Evolutionary conservation across 2,329 filamentous ascomycete genomes (phyloP).

Genomic region (Colletotrichum sp.): DNA sequence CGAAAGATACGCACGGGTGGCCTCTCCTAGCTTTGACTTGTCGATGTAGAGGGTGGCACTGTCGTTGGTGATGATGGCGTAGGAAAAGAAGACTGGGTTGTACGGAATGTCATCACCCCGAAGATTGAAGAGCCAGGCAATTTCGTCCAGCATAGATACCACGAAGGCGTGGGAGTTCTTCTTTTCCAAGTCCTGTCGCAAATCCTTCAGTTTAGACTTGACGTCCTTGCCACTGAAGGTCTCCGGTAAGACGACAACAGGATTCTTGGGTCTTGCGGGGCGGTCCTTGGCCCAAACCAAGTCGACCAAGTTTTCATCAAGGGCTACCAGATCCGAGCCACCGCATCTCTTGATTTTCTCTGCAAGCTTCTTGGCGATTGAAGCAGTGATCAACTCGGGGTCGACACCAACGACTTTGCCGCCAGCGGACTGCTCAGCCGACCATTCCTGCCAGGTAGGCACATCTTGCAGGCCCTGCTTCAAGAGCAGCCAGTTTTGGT

Average conservation of each 20-base stretch:
- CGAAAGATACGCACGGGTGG: slow-evolving; percentile 73
- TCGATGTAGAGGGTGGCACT: slow-evolving; percentile 85
- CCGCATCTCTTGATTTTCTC: slow-evolving; percentile 89
- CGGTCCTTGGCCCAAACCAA: slow-evolving; percentile 80
- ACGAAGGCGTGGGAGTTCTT: slow-evolving; percentile 88
- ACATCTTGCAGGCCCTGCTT: slow-evolving; percentile 95
- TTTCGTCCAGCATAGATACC: slow-evolving; percentile 93
- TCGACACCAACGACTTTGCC: slow-evolving; percentile 93
- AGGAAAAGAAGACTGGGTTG: slow-evolving; percentile 98
- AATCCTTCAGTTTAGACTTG: slow-evolving; percentile 79
- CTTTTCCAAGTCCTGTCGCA: slow-evolving; percentile 91
- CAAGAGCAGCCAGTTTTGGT: slow-evolving; percentile 87
- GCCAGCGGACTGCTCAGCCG: slow-evolving; percentile 81
- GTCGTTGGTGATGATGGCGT: slow-evolving; percentile 82
- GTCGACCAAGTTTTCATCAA: slow-evolving; percentile 88
- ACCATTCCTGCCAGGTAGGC: slow-evolving; percentile 98
- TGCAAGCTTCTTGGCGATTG: slow-evolving; percentile 69
- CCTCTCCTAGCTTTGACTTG: slow-evolving; percentile 73
- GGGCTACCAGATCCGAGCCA: slow-evolving; percentile 75
- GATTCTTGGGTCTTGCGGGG: slow-evolving; percentile 77
- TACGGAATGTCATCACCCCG: slow-evolving; percentile 95
- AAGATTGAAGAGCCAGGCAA: slow-evolving; percentile 98
- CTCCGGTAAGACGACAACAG: slow-evolving; percentile 72
- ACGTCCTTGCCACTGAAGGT: slow-evolving; percentile 84
- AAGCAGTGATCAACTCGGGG: slow-evolving; percentile 79